Evolutionary conservation across 1,139 yeast species (phyloP), one percentile per base, ranked within the genome.

Genomic region (Kodamaea ohmeri): DNA sequence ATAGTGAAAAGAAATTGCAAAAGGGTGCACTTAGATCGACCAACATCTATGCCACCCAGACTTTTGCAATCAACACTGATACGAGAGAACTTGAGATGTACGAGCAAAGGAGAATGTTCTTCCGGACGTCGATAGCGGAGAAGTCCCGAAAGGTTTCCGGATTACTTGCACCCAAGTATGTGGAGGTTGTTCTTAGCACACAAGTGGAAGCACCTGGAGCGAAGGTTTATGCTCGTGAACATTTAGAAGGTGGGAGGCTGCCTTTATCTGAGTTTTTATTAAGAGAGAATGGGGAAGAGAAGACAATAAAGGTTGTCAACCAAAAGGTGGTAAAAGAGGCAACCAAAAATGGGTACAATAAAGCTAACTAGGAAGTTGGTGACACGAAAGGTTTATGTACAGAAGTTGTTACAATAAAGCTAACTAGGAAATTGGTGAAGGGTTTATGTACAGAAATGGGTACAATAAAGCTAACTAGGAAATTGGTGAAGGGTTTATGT

Each of bases 81-180:
- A 27, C 37, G 3, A 34, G 37, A 22, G 37, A 34, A n/a, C 22
- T 34, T 16, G 22, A n/a, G 21, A 21, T 26, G 13, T 34, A 22
- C 18, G 28, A 27, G 2, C 25, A 29, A 5, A 15, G 6, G 19
- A 22, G 20, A 12, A 16, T 16, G 17, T 14, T 22, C 9, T 29
- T 35, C 17, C 18, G 20, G n/a, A 29, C 37, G 14, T 28, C 27
- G 8, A 29, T 35, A 2, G 32, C 24, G 13, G 37, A 35, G 14
- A 27, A 27, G 17, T 27, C 37, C 18, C 29, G 29, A 9, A 25
- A 25, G 11, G 17, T 13, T 6, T 25, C 29, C 9, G 29, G 29
- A 18, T 11, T 25, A 5, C n/a, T 25, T 5, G 11, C 17, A 7
- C 29, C 37, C 22, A 34, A 20, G n/a, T 16, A 32, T 4, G 24